A percentile compares a stretch with the other conserved stretches of the same genome.
Evolutionary conservation across 352 stramenopile species (phyloP).

Genomic region (Pythium rhizo-oryzae): DNA sequence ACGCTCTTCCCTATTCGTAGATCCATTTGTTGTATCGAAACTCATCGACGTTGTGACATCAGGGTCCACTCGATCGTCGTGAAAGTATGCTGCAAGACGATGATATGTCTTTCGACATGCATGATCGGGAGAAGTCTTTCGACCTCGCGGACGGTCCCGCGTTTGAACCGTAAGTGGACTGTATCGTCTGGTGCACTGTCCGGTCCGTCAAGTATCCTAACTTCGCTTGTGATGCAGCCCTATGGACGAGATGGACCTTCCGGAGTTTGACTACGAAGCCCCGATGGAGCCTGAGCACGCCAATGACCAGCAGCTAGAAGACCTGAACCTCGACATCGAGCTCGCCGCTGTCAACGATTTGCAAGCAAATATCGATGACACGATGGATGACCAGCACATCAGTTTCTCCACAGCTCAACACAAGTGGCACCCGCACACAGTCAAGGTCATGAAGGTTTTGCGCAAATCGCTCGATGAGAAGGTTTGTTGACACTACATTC

Average conservation of each 20-base stretch:
- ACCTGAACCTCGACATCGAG: conserved; percentile 82
- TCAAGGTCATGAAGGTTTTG: conserved; percentile 94
- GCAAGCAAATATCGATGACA: conserved; percentile 59
- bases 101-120: conserved; percentile 2
- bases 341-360: conserved; percentile 79
- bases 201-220: neutral
- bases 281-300: conserved; percentile 48
- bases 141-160: conserved; percentile 24
- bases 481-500: too few species aligned
- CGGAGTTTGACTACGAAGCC: conserved; percentile 59
- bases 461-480: conserved; percentile 76
- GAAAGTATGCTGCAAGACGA: conserved; percentile 25
- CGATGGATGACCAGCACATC: conserved; percentile 34
- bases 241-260: conserved; percentile 47
- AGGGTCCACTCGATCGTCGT: conserved; percentile 14
- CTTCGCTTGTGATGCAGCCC: conserved; percentile 13
- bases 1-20: too few species aligned
- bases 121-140: conserved; percentile 27
- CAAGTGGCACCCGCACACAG: conserved; percentile 98
- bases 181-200: neutral
- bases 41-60: neutral
- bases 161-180: conserved; percentile 10
- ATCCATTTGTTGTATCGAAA: neutral
- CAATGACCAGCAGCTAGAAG: conserved; percentile 54
- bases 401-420: conserved; percentile 69